These are phyloP conservation scores for Niveomyces coronatus DNA, from an alignment of 2,329 filamentous ascomycete genomes.

Conservation along the genomic window DNA sequence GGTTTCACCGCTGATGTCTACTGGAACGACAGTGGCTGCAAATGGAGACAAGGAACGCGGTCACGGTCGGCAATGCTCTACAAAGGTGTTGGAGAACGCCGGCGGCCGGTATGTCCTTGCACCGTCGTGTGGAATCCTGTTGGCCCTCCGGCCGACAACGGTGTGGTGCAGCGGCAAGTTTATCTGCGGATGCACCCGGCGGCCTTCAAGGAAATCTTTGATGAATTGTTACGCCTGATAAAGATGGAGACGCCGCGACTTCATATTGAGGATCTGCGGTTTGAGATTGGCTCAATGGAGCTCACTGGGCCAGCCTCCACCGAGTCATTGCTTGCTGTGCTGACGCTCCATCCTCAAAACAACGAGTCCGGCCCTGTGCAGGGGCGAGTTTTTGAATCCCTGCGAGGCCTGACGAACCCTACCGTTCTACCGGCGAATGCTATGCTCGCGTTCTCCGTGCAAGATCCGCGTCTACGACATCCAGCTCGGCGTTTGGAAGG, in stretches of 20 bases:
- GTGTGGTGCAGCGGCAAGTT: constrained; percentile 31
- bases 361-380: constrained; percentile 26
- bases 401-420: constrained; percentile 54
- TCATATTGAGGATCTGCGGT: constrained; percentile 58
- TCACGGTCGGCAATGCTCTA: constrained; percentile 41
- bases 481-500: constrained; percentile 52
- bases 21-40: constrained; percentile 54
- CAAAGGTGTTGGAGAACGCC: constrained; percentile 41
- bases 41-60: constrained; percentile 53
- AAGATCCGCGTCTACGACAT: constrained; percentile 72
- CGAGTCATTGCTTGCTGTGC: constrained; percentile 61
- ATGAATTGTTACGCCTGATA: constrained; percentile 45
- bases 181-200: constrained; percentile 76
- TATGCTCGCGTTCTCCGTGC: constrained; percentile 60
- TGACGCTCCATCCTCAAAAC: constrained; percentile 41
- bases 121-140: constrained; percentile 65
- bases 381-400: constrained; percentile 37
- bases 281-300: constrained; percentile 53
- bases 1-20: constrained; percentile 49
- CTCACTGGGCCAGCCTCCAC: constrained; percentile 61
- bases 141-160: constrained; percentile 11
- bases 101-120: constrained; percentile 57
- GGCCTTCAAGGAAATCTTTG: constrained; percentile 60
- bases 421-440: constrained; percentile 59
- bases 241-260: constrained; percentile 52